Percentiles rank a stretch among this genome's conserved stretches.
Conservation (phyloP, 2,329 filamentous ascomycete genomes). For the Thermochaetoides dissita region DNA sequence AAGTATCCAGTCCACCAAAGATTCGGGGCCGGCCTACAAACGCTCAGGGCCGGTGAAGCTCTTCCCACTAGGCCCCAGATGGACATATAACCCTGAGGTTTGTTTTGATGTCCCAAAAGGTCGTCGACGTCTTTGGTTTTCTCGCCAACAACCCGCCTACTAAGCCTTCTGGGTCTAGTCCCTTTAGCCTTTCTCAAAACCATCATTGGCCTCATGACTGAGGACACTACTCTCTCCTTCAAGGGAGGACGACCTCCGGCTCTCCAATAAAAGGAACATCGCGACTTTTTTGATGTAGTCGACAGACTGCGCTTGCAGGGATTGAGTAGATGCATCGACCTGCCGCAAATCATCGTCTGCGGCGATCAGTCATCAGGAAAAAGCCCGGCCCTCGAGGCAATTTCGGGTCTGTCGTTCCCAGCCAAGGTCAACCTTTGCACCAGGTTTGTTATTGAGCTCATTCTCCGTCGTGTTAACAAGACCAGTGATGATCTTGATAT, state of each 20-base stretch:
- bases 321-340: constrained; percentile 24
- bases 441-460: constrained; percentile 46
- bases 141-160: no score
- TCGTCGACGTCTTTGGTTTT: no score
- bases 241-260: background rate
- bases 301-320: constrained; percentile 24
- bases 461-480: constrained; percentile 29
- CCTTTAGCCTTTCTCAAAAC: no score
- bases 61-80: no score
- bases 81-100: no score
- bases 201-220: constrained; percentile 16
- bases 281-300: constrained; percentile 23
- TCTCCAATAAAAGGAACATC: constrained; percentile 11
- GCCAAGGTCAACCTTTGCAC: constrained; percentile 39
- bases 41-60: no score
- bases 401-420: constrained; percentile 43
- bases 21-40: no score
- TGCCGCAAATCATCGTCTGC: constrained; percentile 40
- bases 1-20: no score
- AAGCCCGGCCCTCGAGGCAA: constrained; percentile 49
- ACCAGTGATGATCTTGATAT: constrained; percentile 11
- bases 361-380: constrained; percentile 51
- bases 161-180: no score
- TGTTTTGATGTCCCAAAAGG: no score
- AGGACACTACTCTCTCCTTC: no score